Evolutionary conservation across 495 filamentous ascomycete genomes (phyloP), one percentile per base, ranked within the genome.

Genomic region (Neurospora sp.): DNA sequence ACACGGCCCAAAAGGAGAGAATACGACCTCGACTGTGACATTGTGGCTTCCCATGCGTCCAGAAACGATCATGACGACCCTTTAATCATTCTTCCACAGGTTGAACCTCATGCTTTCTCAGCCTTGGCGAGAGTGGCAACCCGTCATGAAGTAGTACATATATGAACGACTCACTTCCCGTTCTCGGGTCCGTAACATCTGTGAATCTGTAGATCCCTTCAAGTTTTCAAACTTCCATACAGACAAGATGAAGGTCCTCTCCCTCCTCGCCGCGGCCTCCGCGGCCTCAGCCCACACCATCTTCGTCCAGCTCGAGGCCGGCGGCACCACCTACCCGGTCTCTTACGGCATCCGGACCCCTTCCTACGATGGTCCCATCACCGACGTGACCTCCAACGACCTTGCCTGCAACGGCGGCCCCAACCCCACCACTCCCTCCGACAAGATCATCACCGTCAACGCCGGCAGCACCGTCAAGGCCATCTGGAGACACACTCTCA

Each of bases 381-480:
- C 78, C 4, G 83, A 89, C 72, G 87, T 89, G 9, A 83, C 77
- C 37, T 83, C 81, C 41, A 77, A 81, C 70, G 80, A 84, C 70
- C 75, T 89, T 70, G 85, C 84, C 48, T 89, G 87, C 82, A 89
- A 89, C 72, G 86, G 87, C 4, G 83, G 85, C 0, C 85, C 87
- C 6, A 88, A 89, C 74, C 86, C 86, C 4, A 86, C 81, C 6
- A 82, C 73, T 35, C 77, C 83, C 12, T 84, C 83, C 1, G 70
- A 75, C 22, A 75, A 83, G 48, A 79, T 87, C 75, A 85, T 87
- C 73, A 81, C 82, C 10, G 86, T 87, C 37, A 77, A 77, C 22
- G 86, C 86, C 9, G 86, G 86, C n/a, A 78, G 77, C 8, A 84
- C 84, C 4, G 84, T 86, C 6, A 78, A 81, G 70, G 84, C 85